phyloP scores from a whole-genome alignment of 2,329 filamentous ascomycete genomes.

The Exophiala bonariae region DNA sequence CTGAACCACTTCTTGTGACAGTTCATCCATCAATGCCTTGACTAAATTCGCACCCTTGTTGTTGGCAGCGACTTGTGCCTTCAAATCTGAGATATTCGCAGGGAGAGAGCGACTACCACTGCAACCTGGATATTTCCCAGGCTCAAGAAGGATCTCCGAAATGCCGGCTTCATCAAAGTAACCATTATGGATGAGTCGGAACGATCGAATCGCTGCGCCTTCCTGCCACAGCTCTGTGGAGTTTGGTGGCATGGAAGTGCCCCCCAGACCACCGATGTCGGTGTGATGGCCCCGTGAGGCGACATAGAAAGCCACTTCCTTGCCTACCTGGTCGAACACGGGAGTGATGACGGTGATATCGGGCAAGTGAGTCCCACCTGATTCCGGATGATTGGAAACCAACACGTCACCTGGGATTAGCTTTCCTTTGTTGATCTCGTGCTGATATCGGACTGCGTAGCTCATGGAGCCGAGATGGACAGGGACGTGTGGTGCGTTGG shows the following conservation, averaged over 20 bases:
- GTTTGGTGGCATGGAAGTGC: constrained; percentile 41
- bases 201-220: constrained; percentile 45
- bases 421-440: constrained; percentile 72
- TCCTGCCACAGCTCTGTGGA: constrained; percentile 49
- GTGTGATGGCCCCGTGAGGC: constrained; percentile 73
- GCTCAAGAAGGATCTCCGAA: constrained; percentile 31
- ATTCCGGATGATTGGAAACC: constrained; percentile 76
- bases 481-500: constrained; percentile 70
- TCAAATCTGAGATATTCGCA: constrained; percentile 48
- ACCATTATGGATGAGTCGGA: constrained; percentile 33
- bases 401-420: constrained; percentile 74
- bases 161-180: constrained; percentile 37
- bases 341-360: constrained; percentile 77
- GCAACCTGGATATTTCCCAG: constrained; percentile 19
- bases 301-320: constrained; percentile 75
- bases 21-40: constrained; percentile 36
- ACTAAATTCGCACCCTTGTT: constrained; percentile 41
- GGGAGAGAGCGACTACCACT: constrained; percentile 29
- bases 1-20: constrained; percentile 36
- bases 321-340: constrained; percentile 64
- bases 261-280: constrained; percentile 52
- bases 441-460: constrained; percentile 75
- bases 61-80: constrained; percentile 47
- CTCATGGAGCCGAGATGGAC: constrained; percentile 82
- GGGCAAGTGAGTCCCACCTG: constrained; percentile 74